These are phyloP conservation scores for Pythium grandisporangium DNA, from an alignment of 352 stramenopile species.

Conservation along the genomic window DNA sequence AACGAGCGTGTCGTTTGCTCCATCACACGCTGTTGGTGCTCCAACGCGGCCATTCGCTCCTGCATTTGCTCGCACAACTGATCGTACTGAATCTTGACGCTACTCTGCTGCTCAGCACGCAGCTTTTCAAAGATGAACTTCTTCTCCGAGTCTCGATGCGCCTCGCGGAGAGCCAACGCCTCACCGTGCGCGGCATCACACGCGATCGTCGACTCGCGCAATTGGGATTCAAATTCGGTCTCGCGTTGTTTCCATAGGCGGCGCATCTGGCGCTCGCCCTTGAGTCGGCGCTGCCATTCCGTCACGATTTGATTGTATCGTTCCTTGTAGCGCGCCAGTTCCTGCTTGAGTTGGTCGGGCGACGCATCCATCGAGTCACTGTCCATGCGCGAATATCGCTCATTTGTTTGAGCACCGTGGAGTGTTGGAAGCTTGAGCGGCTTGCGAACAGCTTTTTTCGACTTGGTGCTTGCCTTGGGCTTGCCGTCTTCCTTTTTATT, in stretches of 20 bases:
- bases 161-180: slow-evolving; percentile 22
- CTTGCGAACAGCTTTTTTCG: too few relatives aligned
- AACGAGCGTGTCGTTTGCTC: slow-evolving; percentile 74
- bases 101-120: slow-evolving; percentile 64
- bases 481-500: too few relatives aligned
- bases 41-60: slow-evolving; percentile 46
- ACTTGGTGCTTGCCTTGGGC: too few relatives aligned
- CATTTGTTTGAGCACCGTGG: too few relatives aligned
- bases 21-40: slow-evolving; percentile 68
- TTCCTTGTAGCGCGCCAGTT: slow-evolving; percentile 70
- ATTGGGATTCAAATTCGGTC: slow-evolving; percentile 56
- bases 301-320: slow-evolving; percentile 75
- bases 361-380: too few relatives aligned
- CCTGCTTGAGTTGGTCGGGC: slow-evolving; percentile 32
- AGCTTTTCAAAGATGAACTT: slow-evolving; percentile 61
- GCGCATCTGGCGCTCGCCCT: slow-evolving; percentile 68
- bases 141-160: slow-evolving; percentile 61
- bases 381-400: too few relatives aligned
- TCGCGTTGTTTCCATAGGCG: slow-evolving; percentile 72
- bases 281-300: slow-evolving; percentile 70
- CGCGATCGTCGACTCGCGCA: slow-evolving; percentile 48
- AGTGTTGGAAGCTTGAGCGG: too few relatives aligned
- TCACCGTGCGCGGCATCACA: slow-evolving; percentile 39
- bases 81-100: slow-evolving; percentile 65
- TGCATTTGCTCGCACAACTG: slow-evolving; percentile 70